Evolutionary conservation across 2,329 filamentous ascomycete species (phyloP), one percentile per base, ranked within the genome.

Genomic region (Sporothrix sp.): DNA sequence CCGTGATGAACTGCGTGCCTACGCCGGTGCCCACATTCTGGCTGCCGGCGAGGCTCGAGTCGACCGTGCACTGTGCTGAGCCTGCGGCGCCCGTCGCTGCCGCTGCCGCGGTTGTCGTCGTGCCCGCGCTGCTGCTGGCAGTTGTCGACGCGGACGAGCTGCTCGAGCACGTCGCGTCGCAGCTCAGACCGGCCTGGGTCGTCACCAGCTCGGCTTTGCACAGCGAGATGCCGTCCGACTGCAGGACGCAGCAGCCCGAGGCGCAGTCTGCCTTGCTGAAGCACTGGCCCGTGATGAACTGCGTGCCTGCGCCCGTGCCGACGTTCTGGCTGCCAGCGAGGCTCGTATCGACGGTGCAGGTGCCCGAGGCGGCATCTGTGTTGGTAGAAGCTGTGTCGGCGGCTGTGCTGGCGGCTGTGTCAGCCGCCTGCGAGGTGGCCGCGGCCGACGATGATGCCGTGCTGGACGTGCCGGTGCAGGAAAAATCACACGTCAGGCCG

Each of bases 31-130:
- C 61, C 13, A 61, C 59, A 42, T 62, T 62, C 40, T 36, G 46
- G 6, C 62, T 62, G 27, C 67, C 66, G n/a, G 66, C 56, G 6
- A 67, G 59, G 16, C 63, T 59, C n/a, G 59, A 54, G 50, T 66
- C 60, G 14, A 66, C 54, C 1, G 36, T 35, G 47, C 53, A 55
- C 18, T 38, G 30, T 2, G 37, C 48, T 13, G 48, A 40, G n/a
- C 51, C 47, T 18, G 46, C 44, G 14, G 23, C 32, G 8, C 39
- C 48, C 8, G 39, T 45, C 16, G 28, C 33, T 2, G 48, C 33
- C 4, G 27, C 20, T 1, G 27, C 35, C 10, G 10, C 38, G 28
- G 25, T 10, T 28, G 36, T 48, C 6, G 51, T 37, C 7, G 16
- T 16, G 36, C 27, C 28, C 13, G 21, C 23, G 46, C 20, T 27